Base-by-base conservation (phyloP, 1,139 yeast species). In the Lodderomyces parapsilosis region DNA sequence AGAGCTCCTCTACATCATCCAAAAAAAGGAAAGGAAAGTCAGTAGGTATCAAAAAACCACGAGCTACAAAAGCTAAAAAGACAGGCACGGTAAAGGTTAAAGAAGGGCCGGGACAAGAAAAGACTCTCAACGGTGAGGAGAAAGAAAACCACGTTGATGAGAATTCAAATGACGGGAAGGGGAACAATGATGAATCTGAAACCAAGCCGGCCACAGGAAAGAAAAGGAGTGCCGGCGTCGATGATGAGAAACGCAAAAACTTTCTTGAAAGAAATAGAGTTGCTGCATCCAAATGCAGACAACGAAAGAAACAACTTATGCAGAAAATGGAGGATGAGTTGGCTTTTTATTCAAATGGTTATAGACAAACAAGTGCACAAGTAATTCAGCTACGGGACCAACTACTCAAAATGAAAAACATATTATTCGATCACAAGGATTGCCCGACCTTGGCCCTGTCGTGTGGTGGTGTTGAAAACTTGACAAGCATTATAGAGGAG, bases 281-380 rank as follows among this genome's bases (percentile, higher is more conserved):
- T 11, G 99, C 99, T 0, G 99, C 99, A 0, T 82, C 94, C 32
- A 91, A 90, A 63, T 94, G 98, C 68, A 80, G 99, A 46, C 96
- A 88, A 63, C 79, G 97, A 43, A 94, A 93, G 74, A 93, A 94
- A 67, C 91, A 88, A 59, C 85, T 87, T 73, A 78, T 89, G 36
- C 83, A 80, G 46, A 86, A 84, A 52, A 83, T 93, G 79, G 96
- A 91, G 60, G 81, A 76, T 39, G 95, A 90, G 58, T 73, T 78
- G 62, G 74, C 74, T 27, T 83, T 78, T 54, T 88, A 82, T 60
- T 76, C 88, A 17, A 63, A 75, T 11, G 94, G 91, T 45, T 90
- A 88, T 62, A 78, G 85, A 33, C 80, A 80, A 40, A 66, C 90
- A 43, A 76, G 82, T 14, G 65, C 71, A 2, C 87, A 86, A 49